A percentile compares a stretch with the other conserved stretches of the same genome.
These are phyloP conservation scores for Auricularia heimuer DNA, from an alignment of 768 basidiomycete species.

Conservation along the genomic window DNA sequence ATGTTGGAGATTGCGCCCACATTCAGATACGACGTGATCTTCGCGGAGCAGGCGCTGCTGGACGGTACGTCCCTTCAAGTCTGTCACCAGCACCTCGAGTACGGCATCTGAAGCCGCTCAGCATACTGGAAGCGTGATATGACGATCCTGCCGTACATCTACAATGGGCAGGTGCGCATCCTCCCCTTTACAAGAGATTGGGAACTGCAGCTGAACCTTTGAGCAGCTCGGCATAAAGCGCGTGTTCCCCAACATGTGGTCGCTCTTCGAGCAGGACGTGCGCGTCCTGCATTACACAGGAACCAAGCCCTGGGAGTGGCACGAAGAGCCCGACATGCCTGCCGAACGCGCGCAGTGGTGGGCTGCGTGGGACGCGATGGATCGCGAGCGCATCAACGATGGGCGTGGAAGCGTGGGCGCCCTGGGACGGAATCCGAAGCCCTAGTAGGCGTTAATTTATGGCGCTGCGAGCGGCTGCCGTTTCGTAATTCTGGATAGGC, in stretches of 20 bases:
- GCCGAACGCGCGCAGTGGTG: slow-evolving; percentile 7
- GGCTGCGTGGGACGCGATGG: slow-evolving; percentile 6
- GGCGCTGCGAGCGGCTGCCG: no score
- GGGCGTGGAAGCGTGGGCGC: no score
- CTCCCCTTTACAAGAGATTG: neutral
- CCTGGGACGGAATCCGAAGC: no score
- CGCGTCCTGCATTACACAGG: slow-evolving; percentile 7
- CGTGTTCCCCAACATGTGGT: slow-evolving; percentile 7
- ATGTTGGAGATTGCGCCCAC: slow-evolving; percentile 7
- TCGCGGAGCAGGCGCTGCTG: slow-evolving; percentile 8
- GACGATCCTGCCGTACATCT: slow-evolving; percentile 6
- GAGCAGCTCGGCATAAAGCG: slow-evolving; percentile 8
- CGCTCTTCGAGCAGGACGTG: slow-evolving; percentile 5
- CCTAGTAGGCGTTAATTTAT: no score
- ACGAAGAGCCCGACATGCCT: slow-evolving; percentile 5
- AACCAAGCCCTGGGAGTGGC: slow-evolving; percentile 9
- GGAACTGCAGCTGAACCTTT: neutral
- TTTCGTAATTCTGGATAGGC: no score
- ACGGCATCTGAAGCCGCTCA: neutral
- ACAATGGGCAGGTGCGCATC: slow-evolving; percentile 5
- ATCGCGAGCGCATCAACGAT: neutral
- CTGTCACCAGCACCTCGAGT: neutral
- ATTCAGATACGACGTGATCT: slow-evolving; percentile 5
- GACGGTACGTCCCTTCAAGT: neutral
- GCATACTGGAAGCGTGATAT: slow-evolving; percentile 7